Percentiles rank a stretch among this genome's conserved stretches.
These are phyloP conservation scores for Podaxis sp. DNA, from an alignment of 768 basidiomycete genomes.

Conservation along the genomic window DNA sequence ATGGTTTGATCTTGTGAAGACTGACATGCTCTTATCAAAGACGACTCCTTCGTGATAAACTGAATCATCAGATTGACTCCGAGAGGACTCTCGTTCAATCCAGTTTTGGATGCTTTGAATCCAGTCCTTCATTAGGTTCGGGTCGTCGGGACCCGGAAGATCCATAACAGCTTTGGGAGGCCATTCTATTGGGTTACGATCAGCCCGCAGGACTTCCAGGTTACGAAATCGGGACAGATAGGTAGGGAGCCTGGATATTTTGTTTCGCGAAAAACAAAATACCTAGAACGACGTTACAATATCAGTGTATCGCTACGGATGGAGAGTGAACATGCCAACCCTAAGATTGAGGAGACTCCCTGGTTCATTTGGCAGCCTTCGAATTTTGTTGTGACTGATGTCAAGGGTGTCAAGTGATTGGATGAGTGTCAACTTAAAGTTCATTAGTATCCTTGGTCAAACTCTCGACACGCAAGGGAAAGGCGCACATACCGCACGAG, in stretches of 20 bases:
- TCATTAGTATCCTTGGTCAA: slow-evolving; percentile 10
- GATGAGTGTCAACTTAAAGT: slow-evolving; percentile 69
- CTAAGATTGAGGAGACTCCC: slow-evolving; percentile 75
- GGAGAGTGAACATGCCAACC: slow-evolving; percentile 34
- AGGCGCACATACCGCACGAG: slow-evolving; percentile 65
- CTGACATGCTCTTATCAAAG: slow-evolving; percentile 36
- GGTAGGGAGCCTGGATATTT: slow-evolving; percentile 68
- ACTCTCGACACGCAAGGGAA: background rate
- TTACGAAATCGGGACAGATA: slow-evolving; percentile 72
- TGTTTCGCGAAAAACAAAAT: slow-evolving; percentile 84
- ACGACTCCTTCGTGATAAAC: slow-evolving; percentile 41
- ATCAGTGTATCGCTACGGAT: background rate
- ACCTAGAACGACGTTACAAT: slow-evolving; percentile 45
- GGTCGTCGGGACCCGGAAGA: slow-evolving; percentile 34
- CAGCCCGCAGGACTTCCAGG: slow-evolving; percentile 78
- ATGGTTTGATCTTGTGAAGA: slow-evolving; percentile 11
- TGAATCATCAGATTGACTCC: slow-evolving; percentile 44
- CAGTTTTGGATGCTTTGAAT: slow-evolving; percentile 68
- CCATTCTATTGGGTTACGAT: slow-evolving; percentile 94
- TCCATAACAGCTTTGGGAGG: slow-evolving; percentile 64
- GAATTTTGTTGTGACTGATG: slow-evolving; percentile 89
- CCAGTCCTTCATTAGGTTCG: slow-evolving; percentile 64
- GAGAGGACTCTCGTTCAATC: slow-evolving; percentile 53
- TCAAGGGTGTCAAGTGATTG: slow-evolving; percentile 91
- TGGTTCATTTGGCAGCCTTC: slow-evolving; percentile 70